Base-by-base conservation (phyloP, 495 filamentous ascomycete species). In the Thermochaetoides thermophila region DNA sequence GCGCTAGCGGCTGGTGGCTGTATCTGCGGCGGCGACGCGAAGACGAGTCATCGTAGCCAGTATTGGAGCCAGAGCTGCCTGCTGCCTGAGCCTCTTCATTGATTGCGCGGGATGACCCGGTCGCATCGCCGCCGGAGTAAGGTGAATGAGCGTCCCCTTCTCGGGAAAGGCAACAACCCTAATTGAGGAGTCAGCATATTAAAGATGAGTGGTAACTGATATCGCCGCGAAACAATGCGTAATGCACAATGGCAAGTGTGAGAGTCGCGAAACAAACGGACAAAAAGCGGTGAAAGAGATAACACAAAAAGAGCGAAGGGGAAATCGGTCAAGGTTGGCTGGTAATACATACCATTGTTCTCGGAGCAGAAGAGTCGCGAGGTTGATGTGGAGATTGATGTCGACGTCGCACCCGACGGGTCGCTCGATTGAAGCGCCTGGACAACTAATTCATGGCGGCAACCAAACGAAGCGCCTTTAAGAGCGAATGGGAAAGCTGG, bases 141-240 rank as follows among this genome's bases (percentile, higher is more conserved):
- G 59, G 60, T n/a, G 57, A 58, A 42, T 55, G 60, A 10, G 57
- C 52, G 36, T 50, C 57, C 35, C 50, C 44, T 29, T 55, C 45
- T 24, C 53, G 49, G 13, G 64, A 68, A 35, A 65, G 57, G 45
- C 64, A 68, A 42, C 64, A 68, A 43, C 64, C 64, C 64, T 68
- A 32, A 3, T 19, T 17, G 17, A 25, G 13, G 34, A 13, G n/a
- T 27, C 17, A 35, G 23, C 13, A 28, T 3, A 34, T 11, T 7
- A 4, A 27, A 27, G 4, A 13, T 7, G 21, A 6, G 21, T 24
- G 6, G 21, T 24, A 24, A 11, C 11, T 11, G 11, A 6, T 24
- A 11, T 24, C 21, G 11, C 21, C n/a, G 21, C 6, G 11, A 24
- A 24, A 6, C 21, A 7, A 27, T 27, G 26, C 26, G 15, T 15